Base-by-base conservation (phyloP, 306 rosid species). In the Canavalia gladiata region DNA sequence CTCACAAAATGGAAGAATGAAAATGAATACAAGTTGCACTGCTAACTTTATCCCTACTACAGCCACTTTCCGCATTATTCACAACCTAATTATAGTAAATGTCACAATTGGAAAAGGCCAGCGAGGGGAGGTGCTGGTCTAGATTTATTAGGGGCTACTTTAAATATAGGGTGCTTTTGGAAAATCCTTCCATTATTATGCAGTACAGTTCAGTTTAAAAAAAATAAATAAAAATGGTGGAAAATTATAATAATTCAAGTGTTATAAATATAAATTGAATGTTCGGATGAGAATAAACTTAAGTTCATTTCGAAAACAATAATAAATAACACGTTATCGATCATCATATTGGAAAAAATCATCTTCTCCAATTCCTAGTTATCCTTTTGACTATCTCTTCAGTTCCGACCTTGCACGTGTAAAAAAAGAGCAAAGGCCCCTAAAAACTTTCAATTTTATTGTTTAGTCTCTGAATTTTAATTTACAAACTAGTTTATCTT, bases 81-180 rank as follows among this genome's bases (percentile, higher is more conserved):
- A 55, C 18, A 46, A 37, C 30, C 84, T 78, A 79, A 89, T 54
- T 65, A 56, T 65, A 82, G 92, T 77, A 77, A 76, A 75, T 52
- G 68, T 69, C 74, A 49, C 50, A 43, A 74, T 81, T 66, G 34
- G 67, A 25, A 59, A 70, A 72, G 29, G 4, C 11, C 34, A 59
- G 39, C 3, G 63, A 72, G 46, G 57, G 4, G 54, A 63, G 42
- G 68, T 67, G 33, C 72, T 79, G 76, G 34, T 70, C 3, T 31
- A 72, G 35, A 79, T 74, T 9, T 71, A 29, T 64, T 66, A 10
- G 8, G 6, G 30, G 6, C 46, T 73, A 66, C 37, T 69, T 73
- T 46, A 65, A 66, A 84, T 72, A 74, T 33, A 54, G 78, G 67
- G 8, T 72, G 71, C 30, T 13, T 33, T 47, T 11, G 25, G 35